Evolutionary conservation across 2,329 filamentous ascomycete genomes (phyloP).

Genomic region (Pseudogymnoascus sp.): DNA sequence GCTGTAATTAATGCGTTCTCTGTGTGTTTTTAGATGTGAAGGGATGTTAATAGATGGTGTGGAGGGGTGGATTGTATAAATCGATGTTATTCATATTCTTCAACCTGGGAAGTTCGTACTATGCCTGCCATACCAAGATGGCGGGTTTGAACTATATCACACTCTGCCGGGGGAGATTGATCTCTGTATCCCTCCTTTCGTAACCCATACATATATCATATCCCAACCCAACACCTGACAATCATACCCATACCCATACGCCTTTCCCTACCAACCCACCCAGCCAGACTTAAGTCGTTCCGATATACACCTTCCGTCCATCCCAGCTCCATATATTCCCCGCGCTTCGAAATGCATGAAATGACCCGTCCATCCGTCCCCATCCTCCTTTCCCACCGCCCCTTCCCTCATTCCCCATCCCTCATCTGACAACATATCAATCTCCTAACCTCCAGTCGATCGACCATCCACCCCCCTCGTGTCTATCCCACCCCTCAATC

Average conservation of each 20-base stretch:
- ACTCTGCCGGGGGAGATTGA: neutral
- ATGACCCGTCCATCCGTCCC: neutral
- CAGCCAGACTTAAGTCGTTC: neutral
- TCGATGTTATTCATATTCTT: too few relatives aligned
- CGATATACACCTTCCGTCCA: neutral
- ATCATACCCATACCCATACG: neutral
- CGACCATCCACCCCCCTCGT: neutral
- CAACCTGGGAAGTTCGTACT: too few relatives aligned
- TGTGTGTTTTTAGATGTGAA: too few relatives aligned
- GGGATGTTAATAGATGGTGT: too few relatives aligned
- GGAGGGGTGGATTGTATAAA: too few relatives aligned
- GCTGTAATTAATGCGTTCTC: too few relatives aligned
- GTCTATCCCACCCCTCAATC: slow-evolving; percentile 14
- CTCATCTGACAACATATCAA: too few relatives aligned
- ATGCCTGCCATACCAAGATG: neutral
- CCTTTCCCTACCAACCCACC: neutral
- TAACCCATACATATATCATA: neutral
- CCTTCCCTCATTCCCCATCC: too few relatives aligned
- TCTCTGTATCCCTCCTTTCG: neutral
- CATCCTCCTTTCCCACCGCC: too few relatives aligned
- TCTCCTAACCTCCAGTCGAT: too few relatives aligned
- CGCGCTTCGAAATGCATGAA: slow-evolving; percentile 1
- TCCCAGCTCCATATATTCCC: neutral
- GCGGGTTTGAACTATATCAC: neutral
- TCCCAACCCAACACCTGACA: neutral